A percentile compares a stretch with the other conserved stretches of the same genome.
Evolutionary conservation across 352 stramenopile genomes (phyloP).

Genomic region (Phytophthora foliorum): DNA sequence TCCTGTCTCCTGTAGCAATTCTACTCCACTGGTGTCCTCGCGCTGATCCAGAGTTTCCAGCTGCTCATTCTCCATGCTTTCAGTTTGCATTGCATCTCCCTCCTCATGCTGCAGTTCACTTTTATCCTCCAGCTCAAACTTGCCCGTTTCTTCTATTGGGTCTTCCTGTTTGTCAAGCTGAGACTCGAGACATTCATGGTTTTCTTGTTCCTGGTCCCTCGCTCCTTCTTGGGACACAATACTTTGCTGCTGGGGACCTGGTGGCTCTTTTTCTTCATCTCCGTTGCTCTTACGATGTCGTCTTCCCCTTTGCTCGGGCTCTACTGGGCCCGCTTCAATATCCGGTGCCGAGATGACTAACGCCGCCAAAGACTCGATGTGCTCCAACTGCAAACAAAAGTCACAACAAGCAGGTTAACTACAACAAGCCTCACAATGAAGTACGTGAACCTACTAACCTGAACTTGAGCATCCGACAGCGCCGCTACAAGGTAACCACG

Average conservation of each 20-base stretch:
- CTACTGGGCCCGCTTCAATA: slow-evolving; percentile 3
- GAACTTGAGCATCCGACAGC: slow-evolving; percentile 65
- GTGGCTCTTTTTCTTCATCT: neutral
- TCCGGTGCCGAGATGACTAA: slow-evolving; percentile 38
- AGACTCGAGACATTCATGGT: slow-evolving; percentile 1
- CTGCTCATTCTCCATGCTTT: neutral
- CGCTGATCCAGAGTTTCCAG: neutral
- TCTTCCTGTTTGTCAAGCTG: neutral
- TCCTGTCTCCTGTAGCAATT: slow-evolving; percentile 1
- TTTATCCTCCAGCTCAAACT: neutral
- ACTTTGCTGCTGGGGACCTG: neutral
- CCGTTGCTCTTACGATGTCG: neutral
- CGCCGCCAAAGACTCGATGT: slow-evolving; percentile 59
- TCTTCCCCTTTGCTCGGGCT: slow-evolving; percentile 8
- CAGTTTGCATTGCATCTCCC: neutral
- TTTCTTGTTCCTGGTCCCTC: neutral
- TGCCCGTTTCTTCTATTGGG: too few relatives aligned
- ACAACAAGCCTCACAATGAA: neutral
- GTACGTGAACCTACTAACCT: slow-evolving; percentile 39
- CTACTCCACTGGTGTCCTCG: neutral
- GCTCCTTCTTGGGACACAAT: neutral
- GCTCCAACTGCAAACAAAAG: slow-evolving; percentile 44
- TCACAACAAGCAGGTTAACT: slow-evolving; percentile 3
- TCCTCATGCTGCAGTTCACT: neutral
- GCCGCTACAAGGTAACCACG: slow-evolving; percentile 71